Base-by-base conservation (phyloP, 495 filamentous ascomycete genomes). In the Aspergillus coremiiformis region DNA sequence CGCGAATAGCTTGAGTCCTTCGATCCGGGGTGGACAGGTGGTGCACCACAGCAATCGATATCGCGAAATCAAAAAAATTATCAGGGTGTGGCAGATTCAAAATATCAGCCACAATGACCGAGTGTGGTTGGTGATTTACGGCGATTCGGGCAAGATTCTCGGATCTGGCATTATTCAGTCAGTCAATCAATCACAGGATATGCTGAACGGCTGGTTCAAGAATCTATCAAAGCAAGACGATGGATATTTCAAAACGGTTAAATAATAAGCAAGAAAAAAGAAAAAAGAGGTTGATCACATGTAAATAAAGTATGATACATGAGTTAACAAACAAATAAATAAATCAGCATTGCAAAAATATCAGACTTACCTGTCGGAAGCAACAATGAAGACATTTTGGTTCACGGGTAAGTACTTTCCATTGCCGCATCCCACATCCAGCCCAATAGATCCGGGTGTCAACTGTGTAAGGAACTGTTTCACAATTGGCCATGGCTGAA, bases 11-110 rank as follows among this genome's bases (percentile, higher is more conserved):
- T 56, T 86, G 79, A 46, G 87, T 69, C 52, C 93, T 78, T 58
- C 93, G 76, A 50, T 74, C 78, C 23, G 77, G 73, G n/a, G 90
- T 96, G 11, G 90, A 95, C 51, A 98, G 74, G 74, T 98, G 93
- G 66, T 98, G 93, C 27, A 98, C 70, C 37, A 98, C 92, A 24
- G 93, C 93, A 56, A 98, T 89, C 58, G 87, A 93, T 51, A 98
- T 91, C 23, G 84, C 93, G 65, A 98, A 98, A 67, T 96, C 93
- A 69, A 92, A 93, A 41, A 66, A 68, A 15, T 73, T 74, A 50
- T 69, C 57, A 19, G 80, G 87, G 64, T 86, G 90, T 61, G 81
- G 93, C 53, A 83, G 81, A 58, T 64, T 71, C 49, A 83, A 81
- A 59, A 70, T 85, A 71, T 86, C 93, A 60, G 82, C 90, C 62